Conservation (phyloP, 192 early-diverging fungal genomes). For the Coemansia pectinata region DNA sequence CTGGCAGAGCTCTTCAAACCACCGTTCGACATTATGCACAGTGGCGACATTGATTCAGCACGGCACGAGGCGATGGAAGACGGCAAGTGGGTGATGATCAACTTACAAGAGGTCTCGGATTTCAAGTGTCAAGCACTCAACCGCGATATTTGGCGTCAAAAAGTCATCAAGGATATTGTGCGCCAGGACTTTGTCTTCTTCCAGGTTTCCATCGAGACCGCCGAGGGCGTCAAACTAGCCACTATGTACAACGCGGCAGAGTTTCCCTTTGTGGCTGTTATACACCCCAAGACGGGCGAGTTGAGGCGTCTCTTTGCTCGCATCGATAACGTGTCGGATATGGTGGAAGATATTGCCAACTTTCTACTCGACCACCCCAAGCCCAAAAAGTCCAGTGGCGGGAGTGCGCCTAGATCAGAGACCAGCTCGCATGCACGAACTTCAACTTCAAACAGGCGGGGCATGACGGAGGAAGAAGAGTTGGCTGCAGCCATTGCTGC, state of each 20-base stretch:
- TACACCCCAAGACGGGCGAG: slow-evolving; percentile 91
- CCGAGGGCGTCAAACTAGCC: slow-evolving; percentile 70
- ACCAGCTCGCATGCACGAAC: not conserved
- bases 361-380: slow-evolving; percentile 47
- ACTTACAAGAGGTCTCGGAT: slow-evolving; percentile 80
- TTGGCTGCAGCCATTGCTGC: slow-evolving; percentile 79
- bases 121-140: slow-evolving; percentile 89
- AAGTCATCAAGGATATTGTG: slow-evolving; percentile 73
- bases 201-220: slow-evolving; percentile 67
- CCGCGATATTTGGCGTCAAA: slow-evolving; percentile 91
- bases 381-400: slow-evolving; percentile 12
- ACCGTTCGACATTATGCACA: slow-evolving; percentile 85
- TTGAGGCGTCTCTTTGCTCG: slow-evolving; percentile 71
- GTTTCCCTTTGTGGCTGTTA: slow-evolving; percentile 84
- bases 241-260: slow-evolving; percentile 69
- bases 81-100: slow-evolving; percentile 84
- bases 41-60: slow-evolving; percentile 71
- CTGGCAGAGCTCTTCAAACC: slow-evolving; percentile 82
- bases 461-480: slow-evolving; percentile 91
- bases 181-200: slow-evolving; percentile 82
- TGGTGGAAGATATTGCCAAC: slow-evolving; percentile 70
- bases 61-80: slow-evolving; percentile 60
- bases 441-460: slow-evolving; percentile 21
- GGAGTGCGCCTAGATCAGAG: slow-evolving; percentile 2
- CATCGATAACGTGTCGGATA: slow-evolving; percentile 61